A percentile compares a stretch with the other conserved stretches of the same genome.
Evolutionary conservation across 805 yeast species (phyloP).

Genomic region (Suhomyces pyralidae): DNA sequence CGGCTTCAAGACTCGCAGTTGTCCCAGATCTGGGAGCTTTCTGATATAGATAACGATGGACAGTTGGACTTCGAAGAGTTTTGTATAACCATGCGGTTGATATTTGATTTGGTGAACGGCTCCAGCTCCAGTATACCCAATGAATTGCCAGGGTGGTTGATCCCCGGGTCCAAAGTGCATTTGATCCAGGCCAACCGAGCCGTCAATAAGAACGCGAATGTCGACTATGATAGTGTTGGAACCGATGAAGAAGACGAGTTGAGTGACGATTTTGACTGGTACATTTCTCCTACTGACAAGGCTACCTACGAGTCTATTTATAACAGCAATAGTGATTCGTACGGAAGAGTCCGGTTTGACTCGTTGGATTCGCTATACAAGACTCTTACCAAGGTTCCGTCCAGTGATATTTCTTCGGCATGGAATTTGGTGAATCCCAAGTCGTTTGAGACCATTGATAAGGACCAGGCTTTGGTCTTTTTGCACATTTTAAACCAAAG

Average conservation of each 20-base stretch:
- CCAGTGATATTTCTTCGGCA: constrained; percentile 80
- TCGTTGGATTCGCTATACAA: constrained; percentile 66
- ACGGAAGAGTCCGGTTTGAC: constrained; percentile 77
- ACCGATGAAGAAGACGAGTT: constrained; percentile 54
- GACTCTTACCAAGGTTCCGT: constrained; percentile 70
- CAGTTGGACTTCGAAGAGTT: constrained; percentile 94
- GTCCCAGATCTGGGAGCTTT: constrained; percentile 83
- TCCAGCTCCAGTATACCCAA: constrained; percentile 55
- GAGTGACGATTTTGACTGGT: constrained; percentile 86
- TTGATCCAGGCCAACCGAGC: constrained; percentile 82
- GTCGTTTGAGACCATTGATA: constrained; percentile 81
- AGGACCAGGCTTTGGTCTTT: constrained; percentile 86
- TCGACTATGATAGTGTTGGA: constrained; percentile 8
- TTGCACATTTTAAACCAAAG: constrained; percentile 90
- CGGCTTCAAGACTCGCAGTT: constrained; percentile 75
- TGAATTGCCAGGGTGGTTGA: constrained; percentile 83
- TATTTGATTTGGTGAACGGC: constrained; percentile 87
- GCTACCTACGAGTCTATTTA: constrained; percentile 75
- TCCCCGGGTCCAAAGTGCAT: constrained; percentile 86
- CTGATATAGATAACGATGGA: constrained; percentile 93
- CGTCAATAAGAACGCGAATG: constrained; percentile 31
- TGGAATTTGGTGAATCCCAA: constrained; percentile 96
- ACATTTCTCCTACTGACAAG: constrained; percentile 86
- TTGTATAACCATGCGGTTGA: constrained; percentile 94
- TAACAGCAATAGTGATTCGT: constrained; percentile 66